These are phyloP conservation scores for Eudorina sp. DNA, from an alignment of 139 green algal species.

Conservation along the genomic window DNA sequence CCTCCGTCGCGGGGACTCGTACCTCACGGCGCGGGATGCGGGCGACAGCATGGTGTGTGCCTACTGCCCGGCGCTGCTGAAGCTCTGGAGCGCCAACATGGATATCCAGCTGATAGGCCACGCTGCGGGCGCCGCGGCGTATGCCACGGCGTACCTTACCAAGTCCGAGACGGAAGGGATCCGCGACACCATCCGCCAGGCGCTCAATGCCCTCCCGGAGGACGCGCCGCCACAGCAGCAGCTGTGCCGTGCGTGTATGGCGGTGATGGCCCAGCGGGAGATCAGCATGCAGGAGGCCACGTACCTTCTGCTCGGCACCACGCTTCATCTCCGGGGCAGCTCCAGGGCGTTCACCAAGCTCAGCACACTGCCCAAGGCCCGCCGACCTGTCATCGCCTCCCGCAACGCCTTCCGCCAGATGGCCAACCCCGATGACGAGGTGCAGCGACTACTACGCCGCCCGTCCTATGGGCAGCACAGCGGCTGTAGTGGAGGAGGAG, in stretches of 20 bases:
- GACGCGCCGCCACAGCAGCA: neutral
- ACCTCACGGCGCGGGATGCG: neutral
- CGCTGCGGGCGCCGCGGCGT: neutral
- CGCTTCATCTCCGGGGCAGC: constrained; percentile 4
- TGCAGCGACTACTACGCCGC: constrained; percentile 3
- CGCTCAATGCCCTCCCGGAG: neutral
- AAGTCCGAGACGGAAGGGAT: constrained; percentile 3
- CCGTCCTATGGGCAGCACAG: neutral
- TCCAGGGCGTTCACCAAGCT: neutral
- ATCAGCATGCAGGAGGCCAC: constrained; percentile 15
- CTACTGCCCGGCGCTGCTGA: constrained; percentile 5
- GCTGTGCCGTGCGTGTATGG: constrained; percentile 16
- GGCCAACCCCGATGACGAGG: neutral
- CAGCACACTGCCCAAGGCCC: neutral
- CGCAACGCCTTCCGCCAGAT: neutral
- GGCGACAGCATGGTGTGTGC: neutral
- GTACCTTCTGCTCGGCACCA: neutral
- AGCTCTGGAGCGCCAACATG: constrained; percentile 24
- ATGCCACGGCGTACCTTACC: constrained; percentile 28
- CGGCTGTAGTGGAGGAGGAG: neutral
- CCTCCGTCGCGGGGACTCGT: constrained; percentile 8
- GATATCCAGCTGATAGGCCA: constrained; percentile 19
- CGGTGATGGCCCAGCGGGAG: neutral
- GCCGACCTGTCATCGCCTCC: neutral
- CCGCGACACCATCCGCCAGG: neutral